Base-by-base conservation (phyloP, 2,329 filamentous ascomycete species). In the Biscogniauxia sp. region DNA sequence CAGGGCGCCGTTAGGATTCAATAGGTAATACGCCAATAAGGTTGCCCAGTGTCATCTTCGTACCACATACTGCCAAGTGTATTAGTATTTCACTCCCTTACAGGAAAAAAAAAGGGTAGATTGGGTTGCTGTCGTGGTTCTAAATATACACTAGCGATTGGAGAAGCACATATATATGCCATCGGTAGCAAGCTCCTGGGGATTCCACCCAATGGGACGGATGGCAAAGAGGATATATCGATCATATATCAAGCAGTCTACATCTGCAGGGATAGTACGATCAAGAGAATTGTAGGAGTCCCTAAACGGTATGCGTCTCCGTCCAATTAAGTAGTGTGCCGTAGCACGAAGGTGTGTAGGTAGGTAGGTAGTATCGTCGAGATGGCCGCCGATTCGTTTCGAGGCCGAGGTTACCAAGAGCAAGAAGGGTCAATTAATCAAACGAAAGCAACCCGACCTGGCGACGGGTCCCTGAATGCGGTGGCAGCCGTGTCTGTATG, bases 391-490 rank as follows among this genome's bases (percentile, higher is more conserved):
- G 13, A 25, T 53, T 45, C 37, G 37, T 17, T n/a, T 45, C 15
- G 15, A 11, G 37, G 17, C 4, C 5, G 37, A 17, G 37, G 17
- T 45, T 45, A n/a, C 15, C 37, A 45, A 45, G 11, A 17, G 17
- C n/a, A 20, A 37, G 19, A 32, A 25, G 26, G 52, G 52, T 54
- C 52, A 54, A 54, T 54, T 54, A 54, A 54, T 54, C 26, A 32
- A 54, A 25, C 26, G 52, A 45, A 54, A 54, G 52, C 32, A 54
- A 54, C 52, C 52, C 26, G 32, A 54, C 25, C 52, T 54, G 26
- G 32, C 50, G 37, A 45, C 37, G 37, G 37, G 37, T 45, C 37
- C 37, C 17, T 45, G 17, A 45, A n/a, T 45, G 37, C 5, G 37
- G 37, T 45, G 37, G 37, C 37, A 45, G 37, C 37, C 37, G 37